Evolutionary conservation across 371 early-diverging fungal genomes (phyloP), one percentile per base, ranked within the genome.

Genomic region (Rhizomucor miehei): DNA sequence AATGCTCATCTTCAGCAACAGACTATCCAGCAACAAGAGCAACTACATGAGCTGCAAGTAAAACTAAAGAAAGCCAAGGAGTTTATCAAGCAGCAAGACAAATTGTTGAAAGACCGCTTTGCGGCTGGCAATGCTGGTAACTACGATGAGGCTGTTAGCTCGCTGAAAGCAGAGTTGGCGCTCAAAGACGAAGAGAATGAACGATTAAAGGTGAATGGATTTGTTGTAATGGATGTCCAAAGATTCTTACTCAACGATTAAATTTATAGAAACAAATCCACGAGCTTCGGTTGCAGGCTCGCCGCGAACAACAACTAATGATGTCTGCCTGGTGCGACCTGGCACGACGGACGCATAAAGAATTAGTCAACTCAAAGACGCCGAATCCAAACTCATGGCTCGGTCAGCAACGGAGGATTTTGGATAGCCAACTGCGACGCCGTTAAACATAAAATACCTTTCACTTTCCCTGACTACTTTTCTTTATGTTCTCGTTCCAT

Each of bases 261-360:
- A 16, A 25, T 51, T 75, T 29, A 20, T 75, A 91, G 79, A 80
- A 85, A 63, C 81, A 88, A 69, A 71, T 79, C 25, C 77, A 83
- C 20, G 88, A 89, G 66, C 73, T 85, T 36, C 82, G 73, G 45
- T 77, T 62, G 21, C 81, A 70, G 73, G 81, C 67, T 56, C 85
- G 69, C 46, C 77, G 87, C 44, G 94, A 94, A 56, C 86, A 88
- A 58, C 75, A 69, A 44, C 63, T 90, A 49, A 84, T 94, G 54
- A 70, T 87, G 25, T 84, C 89, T 1, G 90, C 91, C 13, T 91
- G 89, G 90, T 81, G 87, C 59, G 84, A 88, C 48, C 57, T 85
- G 25, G 84, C 73, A 1, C 59, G 74, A 34, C 80, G 81, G 58
- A 78, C 65, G 57, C 75, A 80, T 64, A 60, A 85, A 63, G 88